phyloP scores from a whole-genome alignment of 2,329 filamentous ascomycete species.

The Colletotrichum sp. region DNA sequence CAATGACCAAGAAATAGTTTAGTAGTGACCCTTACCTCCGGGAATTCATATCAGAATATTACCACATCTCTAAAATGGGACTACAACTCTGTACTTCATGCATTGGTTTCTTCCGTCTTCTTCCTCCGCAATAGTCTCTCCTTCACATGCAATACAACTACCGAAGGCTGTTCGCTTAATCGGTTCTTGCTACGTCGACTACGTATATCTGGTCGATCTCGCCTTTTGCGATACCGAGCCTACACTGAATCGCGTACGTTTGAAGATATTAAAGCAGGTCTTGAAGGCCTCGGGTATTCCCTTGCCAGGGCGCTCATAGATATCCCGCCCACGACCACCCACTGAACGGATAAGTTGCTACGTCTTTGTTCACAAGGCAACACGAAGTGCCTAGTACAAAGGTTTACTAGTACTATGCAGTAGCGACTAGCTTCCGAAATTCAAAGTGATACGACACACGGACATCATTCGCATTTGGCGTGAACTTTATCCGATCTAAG shows the following conservation, averaged over 20 bases:
- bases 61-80: not conserved
- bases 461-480: not conserved
- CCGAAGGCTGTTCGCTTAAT: not conserved
- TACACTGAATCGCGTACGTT: not conserved
- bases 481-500: not conserved
- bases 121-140: not conserved
- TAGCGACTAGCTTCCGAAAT: not conserved
- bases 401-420: too few species aligned
- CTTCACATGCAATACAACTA: not conserved
- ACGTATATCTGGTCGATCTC: not conserved
- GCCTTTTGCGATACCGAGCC: not conserved
- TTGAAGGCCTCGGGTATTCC: not conserved
- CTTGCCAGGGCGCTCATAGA: not conserved
- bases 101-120: not conserved
- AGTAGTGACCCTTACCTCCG: accelerated
- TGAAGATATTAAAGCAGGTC: not conserved
- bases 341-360: not conserved
- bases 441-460: not conserved
- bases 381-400: not conserved
- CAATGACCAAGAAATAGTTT: not conserved
- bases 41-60: not conserved
- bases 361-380: not conserved
- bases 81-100: not conserved
- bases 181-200: not conserved
- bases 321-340: not conserved